Evolutionary conservation across 2,329 filamentous ascomycete species (phyloP).

Genomic region (Sclerotinia trifoliorum): DNA sequence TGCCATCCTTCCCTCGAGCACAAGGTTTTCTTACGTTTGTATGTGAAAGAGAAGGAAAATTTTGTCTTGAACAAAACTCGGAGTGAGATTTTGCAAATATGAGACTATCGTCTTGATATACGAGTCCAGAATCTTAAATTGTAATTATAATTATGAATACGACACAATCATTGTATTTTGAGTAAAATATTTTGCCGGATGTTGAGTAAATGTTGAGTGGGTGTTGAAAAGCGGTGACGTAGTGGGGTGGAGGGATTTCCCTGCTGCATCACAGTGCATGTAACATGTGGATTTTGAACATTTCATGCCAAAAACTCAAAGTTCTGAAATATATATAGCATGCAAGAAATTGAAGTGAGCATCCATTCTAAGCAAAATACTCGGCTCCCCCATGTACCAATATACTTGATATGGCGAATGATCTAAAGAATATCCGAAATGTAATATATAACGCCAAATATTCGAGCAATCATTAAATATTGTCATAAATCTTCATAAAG

Average conservation of each 20-base stretch:
- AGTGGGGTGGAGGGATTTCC: constrained; percentile 10
- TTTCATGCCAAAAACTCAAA: not conserved
- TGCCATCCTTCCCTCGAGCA: constrained; percentile 47
- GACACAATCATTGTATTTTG: not conserved
- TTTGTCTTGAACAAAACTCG: not conserved
- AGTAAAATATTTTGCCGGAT: constrained; percentile 8
- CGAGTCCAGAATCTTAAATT: not conserved
- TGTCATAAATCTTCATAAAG: constrained; percentile 24
- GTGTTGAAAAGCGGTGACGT: constrained; percentile 19
- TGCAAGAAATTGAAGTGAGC: not conserved
- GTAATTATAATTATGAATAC: not conserved
- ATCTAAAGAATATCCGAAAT: not conserved
- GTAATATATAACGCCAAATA: constrained; percentile 17
- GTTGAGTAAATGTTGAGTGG: not conserved
- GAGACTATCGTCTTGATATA: not conserved
- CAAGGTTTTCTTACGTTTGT: not conserved
- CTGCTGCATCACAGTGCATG: not conserved
- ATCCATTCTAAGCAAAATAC: not conserved
- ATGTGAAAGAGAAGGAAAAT: not conserved
- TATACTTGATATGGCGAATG: not conserved
- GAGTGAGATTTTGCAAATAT: not conserved
- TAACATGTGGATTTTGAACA: constrained; percentile 12
- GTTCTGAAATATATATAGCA: not conserved
- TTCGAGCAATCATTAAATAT: constrained; percentile 21
- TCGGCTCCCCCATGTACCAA: not conserved